A percentile compares a stretch with the other conserved stretches of the same genome.
These are phyloP conservation scores for Pterocarpus santalinus DNA, from an alignment of 306 rosid genomes.

Conservation along the genomic window DNA sequence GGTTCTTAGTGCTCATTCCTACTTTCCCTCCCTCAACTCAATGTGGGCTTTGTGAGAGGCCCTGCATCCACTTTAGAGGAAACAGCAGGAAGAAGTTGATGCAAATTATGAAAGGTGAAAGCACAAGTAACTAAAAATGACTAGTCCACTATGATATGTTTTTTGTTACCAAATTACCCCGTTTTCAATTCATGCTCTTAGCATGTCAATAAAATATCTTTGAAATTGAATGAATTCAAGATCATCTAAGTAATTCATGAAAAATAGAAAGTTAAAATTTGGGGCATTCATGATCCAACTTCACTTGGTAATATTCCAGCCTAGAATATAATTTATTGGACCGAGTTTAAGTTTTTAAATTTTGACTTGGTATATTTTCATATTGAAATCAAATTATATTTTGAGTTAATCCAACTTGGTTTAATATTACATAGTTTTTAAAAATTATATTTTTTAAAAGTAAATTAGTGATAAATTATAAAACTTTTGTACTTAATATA, in stretches of 20 bases:
- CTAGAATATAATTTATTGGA: too few relatives aligned
- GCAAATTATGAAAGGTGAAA: slow-evolving; percentile 36
- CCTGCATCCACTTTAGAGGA: slow-evolving; percentile 22
- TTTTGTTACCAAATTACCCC: not conserved
- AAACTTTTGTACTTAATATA: too few relatives aligned
- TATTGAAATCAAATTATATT: too few relatives aligned
- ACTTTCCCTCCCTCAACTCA: slow-evolving; percentile 22
- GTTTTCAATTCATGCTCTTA: not conserved
- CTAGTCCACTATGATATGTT: slow-evolving; percentile 28
- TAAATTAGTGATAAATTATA: too few relatives aligned
- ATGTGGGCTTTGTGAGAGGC: slow-evolving; percentile 7
- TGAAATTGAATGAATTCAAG: not conserved
- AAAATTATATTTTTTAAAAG: too few relatives aligned
- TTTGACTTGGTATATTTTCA: too few relatives aligned
- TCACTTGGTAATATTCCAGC: too few relatives aligned
- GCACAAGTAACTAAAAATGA: slow-evolving; percentile 39
- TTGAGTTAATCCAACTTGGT: too few relatives aligned
- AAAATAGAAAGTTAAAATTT: not conserved
- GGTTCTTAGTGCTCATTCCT: not conserved
- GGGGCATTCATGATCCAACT: too few relatives aligned
- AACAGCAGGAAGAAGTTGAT: slow-evolving; percentile 28
- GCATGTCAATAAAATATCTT: slow-evolving; percentile 10
- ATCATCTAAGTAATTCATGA: not conserved
- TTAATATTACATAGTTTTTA: too few relatives aligned
- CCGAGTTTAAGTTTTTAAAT: too few relatives aligned